phyloP scores from a whole-genome alignment of 192 early-diverging fungal genomes.

The Lobosporangium transversale region DNA sequence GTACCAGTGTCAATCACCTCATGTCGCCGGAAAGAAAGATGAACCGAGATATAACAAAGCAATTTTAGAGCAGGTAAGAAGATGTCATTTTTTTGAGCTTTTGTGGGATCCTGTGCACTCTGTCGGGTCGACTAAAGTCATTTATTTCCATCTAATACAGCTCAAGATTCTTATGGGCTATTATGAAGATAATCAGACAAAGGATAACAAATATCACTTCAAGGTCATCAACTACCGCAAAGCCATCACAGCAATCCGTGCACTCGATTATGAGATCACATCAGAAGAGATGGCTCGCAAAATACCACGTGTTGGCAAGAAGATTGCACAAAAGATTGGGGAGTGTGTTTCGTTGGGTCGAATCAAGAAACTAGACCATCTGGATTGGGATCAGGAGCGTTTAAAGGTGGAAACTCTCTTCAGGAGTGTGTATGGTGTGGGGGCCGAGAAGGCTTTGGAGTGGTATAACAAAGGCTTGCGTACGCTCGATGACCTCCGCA shows the following conservation, averaged over 20 bases:
- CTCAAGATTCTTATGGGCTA: slow-evolving; percentile 39
- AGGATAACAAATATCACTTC: slow-evolving; percentile 38
- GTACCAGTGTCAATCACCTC: slow-evolving; percentile 34
- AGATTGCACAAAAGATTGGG: slow-evolving; percentile 49
- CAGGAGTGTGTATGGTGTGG: slow-evolving; percentile 37
- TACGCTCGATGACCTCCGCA: slow-evolving; percentile 42
- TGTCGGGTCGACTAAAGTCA: neutral
- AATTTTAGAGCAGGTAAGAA: slow-evolving; percentile 38
- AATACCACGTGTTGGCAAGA: slow-evolving; percentile 45
- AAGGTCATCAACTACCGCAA: slow-evolving; percentile 53
- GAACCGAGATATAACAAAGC: slow-evolving; percentile 36
- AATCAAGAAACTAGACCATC: slow-evolving; percentile 46
- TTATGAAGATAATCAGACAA: slow-evolving; percentile 33
- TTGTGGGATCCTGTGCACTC: neutral
- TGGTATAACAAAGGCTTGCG: slow-evolving; percentile 42
- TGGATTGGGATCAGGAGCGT: slow-evolving; percentile 42
- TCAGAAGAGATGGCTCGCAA: slow-evolving; percentile 50
- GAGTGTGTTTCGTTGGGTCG: slow-evolving; percentile 36
- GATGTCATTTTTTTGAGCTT: neutral
- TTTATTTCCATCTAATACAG: neutral
- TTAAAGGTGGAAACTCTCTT: slow-evolving; percentile 30
- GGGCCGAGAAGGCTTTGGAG: slow-evolving; percentile 37
- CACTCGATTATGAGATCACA: slow-evolving; percentile 48
- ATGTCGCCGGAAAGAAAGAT: slow-evolving; percentile 18
- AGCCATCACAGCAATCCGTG: slow-evolving; percentile 48